Base-by-base conservation (phyloP, 2,329 filamentous ascomycete genomes). In the Fusarium robinianum region DNA sequence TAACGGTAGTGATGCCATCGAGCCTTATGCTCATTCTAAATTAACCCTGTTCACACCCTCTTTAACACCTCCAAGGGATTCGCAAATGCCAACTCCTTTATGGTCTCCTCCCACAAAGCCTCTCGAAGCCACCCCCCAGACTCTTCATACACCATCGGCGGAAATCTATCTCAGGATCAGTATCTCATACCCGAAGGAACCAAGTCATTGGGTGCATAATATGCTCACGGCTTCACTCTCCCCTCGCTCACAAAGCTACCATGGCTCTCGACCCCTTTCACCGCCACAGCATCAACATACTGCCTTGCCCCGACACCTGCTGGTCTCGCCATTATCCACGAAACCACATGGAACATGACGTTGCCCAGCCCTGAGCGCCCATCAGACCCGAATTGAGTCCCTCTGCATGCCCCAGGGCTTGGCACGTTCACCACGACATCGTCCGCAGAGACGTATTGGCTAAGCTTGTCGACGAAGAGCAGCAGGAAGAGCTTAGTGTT, bases 381-480 rank as follows among this genome's bases (percentile, higher is more conserved):
- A 1, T 73, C 67, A 3, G 70, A 62, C 12, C 55, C 51, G 5
- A 80, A 63, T 0, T 63, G 57, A 0, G 78, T 79, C 4, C 72
- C 75, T 11, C 62, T 67, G 12, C 69, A 64, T 10, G 67, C 69
- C 0, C 72, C 76, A 0, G 76, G 77, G 11, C 74, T 74, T 4
- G 70, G 71, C 1, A 74, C 51, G 37, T 79, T 79, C 34, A 79
- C 57, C 7, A 73, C 53, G 2, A 75, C 68, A 12, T 74, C 66
- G 5, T 72, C 62, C 0, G 67, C 53, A 0, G 65, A 61, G 1
- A 75, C 66, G 12, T 63, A 57, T 6, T 70, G 66, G 9, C 62
- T 55, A 0, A 75, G 53, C 38, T 70, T 69, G 43, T 55, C 58
- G 5, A 64, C 46, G 44, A 72, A 72, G 40, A 72, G 49, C 14